Conservation (phyloP, 495 filamentous ascomycete genomes). For the Penicillium coprophilum region DNA sequence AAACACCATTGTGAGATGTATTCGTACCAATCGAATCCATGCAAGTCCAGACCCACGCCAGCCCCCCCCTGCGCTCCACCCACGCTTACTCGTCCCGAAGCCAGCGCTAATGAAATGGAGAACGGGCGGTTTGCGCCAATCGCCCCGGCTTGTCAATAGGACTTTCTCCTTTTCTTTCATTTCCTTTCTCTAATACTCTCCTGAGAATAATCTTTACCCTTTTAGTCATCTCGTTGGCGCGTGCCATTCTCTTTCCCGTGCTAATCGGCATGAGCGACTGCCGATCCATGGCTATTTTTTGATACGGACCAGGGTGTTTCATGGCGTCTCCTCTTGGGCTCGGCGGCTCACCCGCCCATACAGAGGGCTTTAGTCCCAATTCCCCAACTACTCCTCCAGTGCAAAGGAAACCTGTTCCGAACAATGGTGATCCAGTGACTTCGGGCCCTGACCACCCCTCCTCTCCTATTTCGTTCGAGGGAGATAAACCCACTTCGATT, state of each 20-base stretch:
- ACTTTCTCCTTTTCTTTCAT: constrained; percentile 22
- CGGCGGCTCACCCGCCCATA: constrained; percentile 29
- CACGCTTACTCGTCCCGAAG: constrained; percentile 20
- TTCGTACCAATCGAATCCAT: constrained; percentile 23
- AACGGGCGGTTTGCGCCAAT: constrained; percentile 30
- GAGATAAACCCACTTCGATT: constrained; percentile 29
- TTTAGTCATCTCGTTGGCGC: constrained; percentile 24
- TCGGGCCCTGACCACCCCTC: constrained; percentile 28
- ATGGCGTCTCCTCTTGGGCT: constrained; percentile 31
- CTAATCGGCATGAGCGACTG: constrained; percentile 26
- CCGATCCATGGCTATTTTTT: constrained; percentile 35
- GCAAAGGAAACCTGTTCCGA: constrained; percentile 43
- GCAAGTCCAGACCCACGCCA: constrained; percentile 15
- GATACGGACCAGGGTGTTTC: constrained; percentile 26
- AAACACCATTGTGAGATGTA: constrained; percentile 23
- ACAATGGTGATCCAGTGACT: constrained; percentile 34
- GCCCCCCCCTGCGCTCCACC: constrained; percentile 16
- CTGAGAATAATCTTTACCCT: constrained; percentile 25
- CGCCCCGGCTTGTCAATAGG: constrained; percentile 13
- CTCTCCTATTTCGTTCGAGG: constrained; percentile 33
- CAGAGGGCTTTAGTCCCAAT: constrained; percentile 17
- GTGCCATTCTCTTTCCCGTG: constrained; percentile 25
- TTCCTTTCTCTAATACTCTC: constrained; percentile 12
- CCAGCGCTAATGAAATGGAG: constrained; percentile 20
- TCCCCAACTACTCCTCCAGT: constrained; percentile 26